phyloP scores from a whole-genome alignment of 345 rosid genomes.

The Arabidopsis arenosa region DNA sequence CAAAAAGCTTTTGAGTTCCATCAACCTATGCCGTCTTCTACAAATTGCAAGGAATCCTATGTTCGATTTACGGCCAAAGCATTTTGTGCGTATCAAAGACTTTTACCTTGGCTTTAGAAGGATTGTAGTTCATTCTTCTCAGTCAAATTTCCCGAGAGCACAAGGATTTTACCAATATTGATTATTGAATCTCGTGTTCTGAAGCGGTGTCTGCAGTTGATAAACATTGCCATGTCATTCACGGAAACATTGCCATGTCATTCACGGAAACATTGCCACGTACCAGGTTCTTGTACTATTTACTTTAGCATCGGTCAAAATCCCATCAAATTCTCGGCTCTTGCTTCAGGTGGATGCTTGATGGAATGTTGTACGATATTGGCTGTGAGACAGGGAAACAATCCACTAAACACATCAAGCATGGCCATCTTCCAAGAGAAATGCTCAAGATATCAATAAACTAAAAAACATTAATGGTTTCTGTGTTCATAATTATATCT shows the following conservation, averaged over 20 bases:
- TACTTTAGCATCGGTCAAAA: conserved; percentile 27
- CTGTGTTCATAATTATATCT: not conserved
- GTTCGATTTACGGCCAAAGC: conserved; percentile 22
- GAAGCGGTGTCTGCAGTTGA: conserved; percentile 30
- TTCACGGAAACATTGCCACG: conserved; percentile 18
- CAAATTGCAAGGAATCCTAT: conserved; percentile 16
- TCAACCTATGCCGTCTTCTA: conserved; percentile 16
- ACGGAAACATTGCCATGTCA: conserved; percentile 16
- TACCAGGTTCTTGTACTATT: conserved; percentile 20
- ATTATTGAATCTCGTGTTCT: conserved; percentile 22
- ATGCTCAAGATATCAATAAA: conserved; percentile 15
- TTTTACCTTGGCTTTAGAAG: conserved; percentile 28
- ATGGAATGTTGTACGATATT: conserved; percentile 52
- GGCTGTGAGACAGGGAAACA: conserved; percentile 51
- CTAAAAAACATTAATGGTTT: conserved; percentile 7
- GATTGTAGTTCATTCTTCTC: conserved; percentile 20
- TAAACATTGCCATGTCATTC: conserved; percentile 15
- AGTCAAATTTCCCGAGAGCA: conserved; percentile 22
- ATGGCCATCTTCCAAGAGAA: conserved; percentile 4
- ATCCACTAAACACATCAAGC: conserved; percentile 32
- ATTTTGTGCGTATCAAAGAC: conserved; percentile 13
- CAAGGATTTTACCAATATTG: conserved; percentile 24
- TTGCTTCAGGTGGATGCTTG: conserved; percentile 77
- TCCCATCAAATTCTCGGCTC: conserved; percentile 81
- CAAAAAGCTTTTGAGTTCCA: conserved; percentile 27